phyloP scores from a whole-genome alignment of 768 basidiomycete genomes.

The Naganishia antarctica region DNA sequence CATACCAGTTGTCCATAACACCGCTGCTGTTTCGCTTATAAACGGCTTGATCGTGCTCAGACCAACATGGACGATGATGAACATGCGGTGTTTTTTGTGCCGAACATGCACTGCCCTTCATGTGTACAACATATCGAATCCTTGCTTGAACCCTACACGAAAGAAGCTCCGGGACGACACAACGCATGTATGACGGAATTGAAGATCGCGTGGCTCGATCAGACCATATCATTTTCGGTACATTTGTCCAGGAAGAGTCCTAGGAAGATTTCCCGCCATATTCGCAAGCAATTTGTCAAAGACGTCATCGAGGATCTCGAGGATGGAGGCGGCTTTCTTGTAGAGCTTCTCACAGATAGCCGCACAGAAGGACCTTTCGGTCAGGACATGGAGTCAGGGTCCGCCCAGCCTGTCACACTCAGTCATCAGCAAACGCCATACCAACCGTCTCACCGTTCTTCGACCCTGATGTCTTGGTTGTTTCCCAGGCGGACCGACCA shows the following conservation, averaged over 20 bases:
- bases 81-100: too few species aligned
- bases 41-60: too few species aligned
- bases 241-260: background rate
- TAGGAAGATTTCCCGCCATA: slow-evolving; percentile 3
- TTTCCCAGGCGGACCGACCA: background rate
- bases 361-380: too few species aligned
- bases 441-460: too few species aligned
- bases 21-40: too few species aligned
- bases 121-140: slow-evolving; percentile 35
- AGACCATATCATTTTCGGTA: background rate
- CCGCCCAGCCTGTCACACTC: too few species aligned
- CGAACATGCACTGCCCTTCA: slow-evolving; percentile 42
- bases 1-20: too few species aligned
- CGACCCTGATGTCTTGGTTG: too few species aligned
- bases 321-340: background rate
- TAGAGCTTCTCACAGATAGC: background rate
- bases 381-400: too few species aligned
- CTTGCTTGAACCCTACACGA: slow-evolving; percentile 27
- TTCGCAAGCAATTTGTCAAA: too few species aligned
- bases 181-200: slow-evolving; percentile 23
- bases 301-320: background rate
- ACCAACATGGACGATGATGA: too few species aligned
- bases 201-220: slow-evolving; percentile 28
- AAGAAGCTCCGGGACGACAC: background rate
- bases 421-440: too few species aligned